Evolutionary conservation across 1,139 yeast genomes (phyloP).

Genomic region (Meyerozyma elateridarum): DNA sequence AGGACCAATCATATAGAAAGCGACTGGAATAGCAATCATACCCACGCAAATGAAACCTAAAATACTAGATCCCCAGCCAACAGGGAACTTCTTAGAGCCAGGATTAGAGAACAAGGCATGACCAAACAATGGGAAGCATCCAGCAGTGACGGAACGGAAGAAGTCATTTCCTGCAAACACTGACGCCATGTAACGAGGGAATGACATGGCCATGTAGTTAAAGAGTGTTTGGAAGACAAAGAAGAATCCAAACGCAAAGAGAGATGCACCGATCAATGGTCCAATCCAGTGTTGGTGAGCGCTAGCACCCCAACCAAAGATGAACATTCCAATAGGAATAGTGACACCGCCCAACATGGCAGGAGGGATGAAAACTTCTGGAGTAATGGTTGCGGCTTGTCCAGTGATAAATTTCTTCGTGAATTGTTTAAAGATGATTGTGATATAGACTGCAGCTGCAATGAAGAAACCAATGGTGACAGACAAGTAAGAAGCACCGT

Average conservation of each 20-base stretch:
- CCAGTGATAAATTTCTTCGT: constrained; percentile 26
- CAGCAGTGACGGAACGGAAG: constrained; percentile 13
- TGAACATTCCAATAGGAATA: constrained; percentile 29
- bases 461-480: constrained; percentile 18
- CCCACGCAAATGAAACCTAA: constrained; percentile 38
- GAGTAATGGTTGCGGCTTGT: constrained; percentile 33
- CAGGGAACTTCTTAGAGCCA: constrained; percentile 9
- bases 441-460: constrained; percentile 21
- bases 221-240: constrained; percentile 28
- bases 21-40: constrained; percentile 44
- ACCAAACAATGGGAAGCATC: constrained; percentile 14
- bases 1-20: constrained; percentile 47
- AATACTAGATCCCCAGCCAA: constrained; percentile 12
- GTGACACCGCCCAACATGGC: constrained; percentile 31
- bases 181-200: constrained; percentile 12
- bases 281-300: constrained; percentile 29
- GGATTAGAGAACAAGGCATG: constrained; percentile 10
- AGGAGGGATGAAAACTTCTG: constrained; percentile 58
- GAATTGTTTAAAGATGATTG: constrained; percentile 15
- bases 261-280: constrained; percentile 25
- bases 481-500: constrained; percentile 18
- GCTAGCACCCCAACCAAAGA: constrained; percentile 32
- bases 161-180: constrained; percentile 14
- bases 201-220: constrained; percentile 34
- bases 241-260: constrained; percentile 26